phyloP scores from a whole-genome alignment of 495 filamentous ascomycete species.

The Tuber melanosporum region DNA sequence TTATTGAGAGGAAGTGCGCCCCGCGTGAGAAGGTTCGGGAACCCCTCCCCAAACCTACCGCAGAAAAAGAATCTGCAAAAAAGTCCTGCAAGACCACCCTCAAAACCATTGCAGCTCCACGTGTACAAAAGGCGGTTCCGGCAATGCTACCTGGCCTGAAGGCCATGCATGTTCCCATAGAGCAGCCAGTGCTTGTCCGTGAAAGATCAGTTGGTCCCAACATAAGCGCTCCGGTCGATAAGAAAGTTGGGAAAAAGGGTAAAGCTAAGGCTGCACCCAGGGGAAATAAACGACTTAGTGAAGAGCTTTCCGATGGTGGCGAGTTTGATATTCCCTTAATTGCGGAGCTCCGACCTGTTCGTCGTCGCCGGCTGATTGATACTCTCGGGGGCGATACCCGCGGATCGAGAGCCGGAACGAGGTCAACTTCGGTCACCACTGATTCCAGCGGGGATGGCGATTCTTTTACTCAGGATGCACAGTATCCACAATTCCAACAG shows the following conservation, averaged over 20 bases:
- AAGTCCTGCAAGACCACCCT: not conserved
- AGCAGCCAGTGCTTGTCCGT: not conserved
- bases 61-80: not conserved
- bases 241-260: not conserved
- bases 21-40: not conserved
- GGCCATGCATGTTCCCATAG: not conserved
- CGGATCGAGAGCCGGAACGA: conserved; percentile 4
- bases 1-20: not conserved
- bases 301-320: not conserved
- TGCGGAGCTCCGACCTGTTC: conserved; percentile 25
- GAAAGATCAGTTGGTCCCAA: not conserved
- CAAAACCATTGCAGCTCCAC: not conserved
- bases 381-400: conserved; percentile 43
- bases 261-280: not conserved
- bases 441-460: conserved; percentile 12
- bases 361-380: conserved; percentile 52
- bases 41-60: not conserved
- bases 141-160: not conserved
- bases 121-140: not conserved
- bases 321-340: conserved; percentile 1
- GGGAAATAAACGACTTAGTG: not conserved
- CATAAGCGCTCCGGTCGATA: not conserved
- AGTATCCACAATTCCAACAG: conserved; percentile 11
- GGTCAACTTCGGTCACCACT: conserved; percentile 16
- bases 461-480: conserved; percentile 7